Conservation (phyloP, 106 monocot species). For the Cymbidium sinense region DNA sequence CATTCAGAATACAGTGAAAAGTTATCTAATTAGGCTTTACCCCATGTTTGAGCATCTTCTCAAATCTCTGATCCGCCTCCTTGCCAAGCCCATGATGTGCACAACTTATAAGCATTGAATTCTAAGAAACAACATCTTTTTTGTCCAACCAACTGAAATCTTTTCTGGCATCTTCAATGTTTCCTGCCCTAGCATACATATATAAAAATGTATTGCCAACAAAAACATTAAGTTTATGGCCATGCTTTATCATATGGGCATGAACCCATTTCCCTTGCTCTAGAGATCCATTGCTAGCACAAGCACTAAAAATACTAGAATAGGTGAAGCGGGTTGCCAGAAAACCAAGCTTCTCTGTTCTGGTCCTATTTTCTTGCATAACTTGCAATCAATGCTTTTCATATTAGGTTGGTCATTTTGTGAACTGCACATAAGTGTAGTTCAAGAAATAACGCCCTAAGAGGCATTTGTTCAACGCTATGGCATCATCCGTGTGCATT, state of each 20-base stretch:
- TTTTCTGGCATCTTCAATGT: constrained; percentile 23
- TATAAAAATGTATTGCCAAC: constrained; percentile 8
- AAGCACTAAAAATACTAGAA: constrained; percentile 17
- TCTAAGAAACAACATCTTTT: constrained; percentile 17
- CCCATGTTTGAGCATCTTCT: too few relatives aligned
- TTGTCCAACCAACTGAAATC: constrained; percentile 4
- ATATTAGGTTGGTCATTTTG: too few relatives aligned
- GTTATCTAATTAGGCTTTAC: constrained; percentile 12
- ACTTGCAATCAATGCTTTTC: too few relatives aligned
- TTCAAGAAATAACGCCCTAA: constrained; percentile 8
- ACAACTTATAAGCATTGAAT: too few relatives aligned
- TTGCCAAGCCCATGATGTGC: too few relatives aligned
- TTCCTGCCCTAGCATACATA: constrained; percentile 24
- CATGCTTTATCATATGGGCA: too few relatives aligned
- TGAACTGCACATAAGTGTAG: constrained; percentile 10
- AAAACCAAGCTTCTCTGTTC: too few relatives aligned
- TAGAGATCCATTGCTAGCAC: constrained; percentile 11
- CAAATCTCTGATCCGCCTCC: too few relatives aligned
- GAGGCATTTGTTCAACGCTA: constrained; percentile 18
- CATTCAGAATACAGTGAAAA: constrained; percentile 14
- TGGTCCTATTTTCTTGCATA: too few relatives aligned
- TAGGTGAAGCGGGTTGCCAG: too few relatives aligned
- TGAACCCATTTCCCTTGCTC: too few relatives aligned
- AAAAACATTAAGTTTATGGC: neutral
- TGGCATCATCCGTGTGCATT: constrained; percentile 12